phyloP scores from a whole-genome alignment of 2,329 filamentous ascomycete genomes.

The Penicillium frequentans region DNA sequence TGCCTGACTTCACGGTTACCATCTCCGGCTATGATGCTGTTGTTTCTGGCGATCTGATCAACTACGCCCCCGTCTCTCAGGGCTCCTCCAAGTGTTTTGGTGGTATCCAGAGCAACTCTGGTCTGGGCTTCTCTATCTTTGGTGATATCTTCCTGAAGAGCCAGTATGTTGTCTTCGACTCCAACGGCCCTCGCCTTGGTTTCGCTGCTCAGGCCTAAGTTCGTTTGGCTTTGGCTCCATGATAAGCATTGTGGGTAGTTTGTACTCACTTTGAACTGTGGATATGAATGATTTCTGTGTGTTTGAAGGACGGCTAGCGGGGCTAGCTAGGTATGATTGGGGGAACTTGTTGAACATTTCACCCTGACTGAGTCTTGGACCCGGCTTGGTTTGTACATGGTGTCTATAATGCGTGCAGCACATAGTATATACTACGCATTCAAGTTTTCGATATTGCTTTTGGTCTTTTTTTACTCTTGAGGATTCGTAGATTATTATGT shows the following conservation, averaged over 20 bases:
- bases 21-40: conserved; percentile 53
- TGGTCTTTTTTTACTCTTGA: not conserved
- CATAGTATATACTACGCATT: conserved; percentile 14
- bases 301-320: conserved; percentile 13
- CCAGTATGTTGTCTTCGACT: conserved; percentile 71
- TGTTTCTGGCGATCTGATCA: conserved; percentile 57
- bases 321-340: conserved; percentile 9
- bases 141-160: conserved; percentile 80
- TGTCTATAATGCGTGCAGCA: conserved; percentile 15
- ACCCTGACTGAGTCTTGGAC: conserved; percentile 10
- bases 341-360: conserved; percentile 9
- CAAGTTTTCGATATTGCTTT: not conserved
- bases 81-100: conserved; percentile 64
- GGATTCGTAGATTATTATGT: not conserved
- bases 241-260: not conserved
- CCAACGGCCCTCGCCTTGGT: conserved; percentile 48
- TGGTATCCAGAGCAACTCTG: conserved; percentile 66
- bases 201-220: conserved; percentile 44
- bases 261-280: not conserved
- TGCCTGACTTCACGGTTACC: conserved; percentile 55
- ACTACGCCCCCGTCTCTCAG: conserved; percentile 48
- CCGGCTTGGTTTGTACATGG: conserved; percentile 19
- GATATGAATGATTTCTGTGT: conserved; percentile 7
- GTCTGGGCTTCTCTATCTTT: conserved; percentile 66
- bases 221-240: not conserved